Evolutionary conservation across 2,329 filamentous ascomycete species (phyloP), one percentile per base, ranked within the genome.

Genomic region (Parascedosporium putredinis): DNA sequence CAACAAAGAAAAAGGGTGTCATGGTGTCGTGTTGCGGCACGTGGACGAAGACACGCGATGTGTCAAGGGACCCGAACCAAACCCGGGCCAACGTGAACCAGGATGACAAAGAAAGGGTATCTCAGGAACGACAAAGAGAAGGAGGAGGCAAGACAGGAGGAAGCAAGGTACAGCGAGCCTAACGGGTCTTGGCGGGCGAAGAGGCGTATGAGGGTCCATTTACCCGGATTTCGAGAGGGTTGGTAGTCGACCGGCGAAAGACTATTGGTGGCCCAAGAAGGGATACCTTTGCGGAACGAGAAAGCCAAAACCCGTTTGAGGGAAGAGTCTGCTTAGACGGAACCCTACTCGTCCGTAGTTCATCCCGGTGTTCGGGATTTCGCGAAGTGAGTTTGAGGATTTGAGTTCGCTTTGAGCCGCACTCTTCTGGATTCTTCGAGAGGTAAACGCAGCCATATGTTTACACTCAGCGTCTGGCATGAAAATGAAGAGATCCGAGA

Each of bases 181-280:
- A 42, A 7, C 10, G 16, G 38, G 8, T 20, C 20, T 22, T 22
- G 2, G 9, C 14, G 38, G 38, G 20, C 16, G 7, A 31, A 42
- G n/a, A n/a, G 14, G 5, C 23, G 38, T 42, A 16, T 42, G 18
- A 42, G 16, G 20, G 5, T 20, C 27, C 18, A 42, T 42, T 42
- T 42, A 42, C 38, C 38, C 38, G 38, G 38, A 42, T 42, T 42
- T 42, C 38, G 38, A 42, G 23, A 20, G 27, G 27, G 27, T 12
- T 20, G 16, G 16, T 20, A 20, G 38, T 20, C 38, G 38, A 10
- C 16, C 16, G 20, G 23, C 33, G 18, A 42, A 16, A 16, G 8
- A 20, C 16, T 3, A 20, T 31, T 31, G 27, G 6, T 12, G 12
- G 27, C 6, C n/a, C n/a, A n/a, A n/a, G n/a, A n/a, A n/a, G n/a